phyloP scores from a whole-genome alignment of 805 yeast genomes.

The Debaryomyces castellii region DNA sequence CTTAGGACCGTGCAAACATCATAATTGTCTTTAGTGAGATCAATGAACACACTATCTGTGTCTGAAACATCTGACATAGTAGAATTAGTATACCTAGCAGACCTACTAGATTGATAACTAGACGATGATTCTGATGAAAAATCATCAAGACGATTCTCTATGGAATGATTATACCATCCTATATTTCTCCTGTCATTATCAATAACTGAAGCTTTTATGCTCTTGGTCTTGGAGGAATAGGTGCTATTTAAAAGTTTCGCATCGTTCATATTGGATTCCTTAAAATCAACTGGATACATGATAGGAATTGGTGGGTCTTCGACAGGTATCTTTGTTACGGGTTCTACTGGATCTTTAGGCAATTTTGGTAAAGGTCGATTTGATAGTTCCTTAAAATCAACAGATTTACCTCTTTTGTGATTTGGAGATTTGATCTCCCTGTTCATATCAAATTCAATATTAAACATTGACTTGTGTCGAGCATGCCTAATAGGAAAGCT shows the following conservation, averaged over 20 bases:
- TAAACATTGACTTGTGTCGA: conserved; percentile 41
- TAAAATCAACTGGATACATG: conserved; percentile 41
- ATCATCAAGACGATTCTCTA: not conserved
- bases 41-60: conserved; percentile 39
- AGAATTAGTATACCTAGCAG: conserved; percentile 19
- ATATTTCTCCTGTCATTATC: not conserved
- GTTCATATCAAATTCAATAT: conserved; percentile 22
- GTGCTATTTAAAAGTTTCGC: not conserved
- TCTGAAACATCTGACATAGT: conserved; percentile 29
- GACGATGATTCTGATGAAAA: conserved; percentile 12
- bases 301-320: conserved; percentile 40
- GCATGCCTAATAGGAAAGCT: conserved; percentile 21
- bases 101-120: conserved; percentile 31
- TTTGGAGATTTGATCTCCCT: conserved; percentile 2
- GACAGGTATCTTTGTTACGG: conserved; percentile 10
- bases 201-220: too few species aligned
- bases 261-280: conserved; percentile 17
- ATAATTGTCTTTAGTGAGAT: conserved; percentile 40
- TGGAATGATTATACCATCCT: not conserved
- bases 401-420: conserved; percentile 11
- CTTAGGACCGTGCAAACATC: conserved; percentile 38
- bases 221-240: not conserved
- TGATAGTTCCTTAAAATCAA: conserved; percentile 7
- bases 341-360: not conserved
- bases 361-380: not conserved